Evolutionary conservation across 108 stramenopile genomes (phyloP).

Genomic region (Stephanodiscus triporus): DNA sequence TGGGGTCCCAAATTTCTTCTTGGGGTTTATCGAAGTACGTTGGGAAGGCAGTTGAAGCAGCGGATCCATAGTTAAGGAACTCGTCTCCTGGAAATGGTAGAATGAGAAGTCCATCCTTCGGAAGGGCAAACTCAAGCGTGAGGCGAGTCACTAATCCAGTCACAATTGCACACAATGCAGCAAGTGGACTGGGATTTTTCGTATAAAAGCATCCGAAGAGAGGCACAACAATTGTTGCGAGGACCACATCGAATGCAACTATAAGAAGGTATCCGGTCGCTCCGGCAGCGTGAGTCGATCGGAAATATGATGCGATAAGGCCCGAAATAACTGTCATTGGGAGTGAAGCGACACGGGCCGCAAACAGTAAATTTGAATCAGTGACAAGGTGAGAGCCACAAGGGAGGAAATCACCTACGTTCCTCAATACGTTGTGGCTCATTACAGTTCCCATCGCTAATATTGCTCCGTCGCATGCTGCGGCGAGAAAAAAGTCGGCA

Average conservation of each 20-base stretch:
- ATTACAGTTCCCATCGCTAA: conserved; percentile 87
- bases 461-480: conserved; percentile 77
- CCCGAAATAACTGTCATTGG: conserved; percentile 61
- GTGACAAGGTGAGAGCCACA: conserved; percentile 39
- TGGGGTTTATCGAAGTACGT: conserved; percentile 63
- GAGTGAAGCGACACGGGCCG: conserved; percentile 60
- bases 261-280: conserved; percentile 81
- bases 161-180: conserved; percentile 65
- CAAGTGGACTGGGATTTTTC: conserved; percentile 74
- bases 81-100: conserved; percentile 60
- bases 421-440: conserved; percentile 71
- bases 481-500: neutral
- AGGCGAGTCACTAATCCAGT: conserved; percentile 62
- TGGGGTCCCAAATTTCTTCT: conserved; percentile 63
- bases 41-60: conserved; percentile 56
- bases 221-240: conserved; percentile 81
- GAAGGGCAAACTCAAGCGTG: conserved; percentile 70
- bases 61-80: conserved; percentile 63
- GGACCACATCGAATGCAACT: conserved; percentile 87
- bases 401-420: conserved; percentile 45
- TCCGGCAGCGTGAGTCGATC: conserved; percentile 41
- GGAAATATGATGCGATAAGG: conserved; percentile 66
- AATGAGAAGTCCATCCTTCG: conserved; percentile 76
- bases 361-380: conserved; percentile 48
- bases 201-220: conserved; percentile 78